Evolutionary conservation across 331 rosid genomes (phyloP).

Genomic region (Malus hybrid): DNA sequence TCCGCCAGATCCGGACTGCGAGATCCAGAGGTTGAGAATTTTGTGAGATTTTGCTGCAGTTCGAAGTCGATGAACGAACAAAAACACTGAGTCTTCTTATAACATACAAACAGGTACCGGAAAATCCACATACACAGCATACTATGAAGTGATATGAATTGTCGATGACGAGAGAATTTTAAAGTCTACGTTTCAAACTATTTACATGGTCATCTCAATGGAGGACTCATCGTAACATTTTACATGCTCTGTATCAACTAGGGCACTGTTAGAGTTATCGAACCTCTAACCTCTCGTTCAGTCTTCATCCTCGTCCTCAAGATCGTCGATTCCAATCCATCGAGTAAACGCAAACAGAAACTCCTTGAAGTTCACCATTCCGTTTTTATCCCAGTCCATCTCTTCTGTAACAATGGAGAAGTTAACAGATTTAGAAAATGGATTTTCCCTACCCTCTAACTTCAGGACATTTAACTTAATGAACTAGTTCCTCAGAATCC

Average conservation of each 20-base stretch:
- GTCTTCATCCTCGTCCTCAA: slow-evolving; percentile 60
- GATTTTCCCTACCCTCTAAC: background rate
- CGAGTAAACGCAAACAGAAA: slow-evolving; percentile 87
- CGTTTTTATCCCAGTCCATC: slow-evolving; percentile 98
- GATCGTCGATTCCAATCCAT: slow-evolving; percentile 88
- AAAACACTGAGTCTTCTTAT: background rate
- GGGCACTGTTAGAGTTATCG: background rate
- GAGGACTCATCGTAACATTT: background rate
- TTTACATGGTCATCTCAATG: slow-evolving; percentile 2
- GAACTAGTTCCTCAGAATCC: background rate
- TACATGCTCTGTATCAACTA: background rate
- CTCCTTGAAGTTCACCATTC: slow-evolving; percentile 97
- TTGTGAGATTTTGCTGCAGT: background rate
- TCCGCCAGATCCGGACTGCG: too few relatives aligned
- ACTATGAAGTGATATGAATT: background rate
- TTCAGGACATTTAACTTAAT: background rate
- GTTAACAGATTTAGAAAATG: background rate
- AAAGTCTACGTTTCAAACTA: background rate
- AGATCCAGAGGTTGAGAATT: too few relatives aligned
- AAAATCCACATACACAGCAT: too few relatives aligned
- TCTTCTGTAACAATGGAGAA: slow-evolving; percentile 48
- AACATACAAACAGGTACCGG: background rate
- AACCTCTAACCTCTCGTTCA: background rate
- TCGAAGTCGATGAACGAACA: background rate
- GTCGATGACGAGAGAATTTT: too few relatives aligned